A percentile compares a stretch with the other conserved stretches of the same genome.
These are phyloP conservation scores for Pseudonectria foliicola DNA, from an alignment of 2,329 filamentous ascomycete genomes.

Conservation along the genomic window DNA sequence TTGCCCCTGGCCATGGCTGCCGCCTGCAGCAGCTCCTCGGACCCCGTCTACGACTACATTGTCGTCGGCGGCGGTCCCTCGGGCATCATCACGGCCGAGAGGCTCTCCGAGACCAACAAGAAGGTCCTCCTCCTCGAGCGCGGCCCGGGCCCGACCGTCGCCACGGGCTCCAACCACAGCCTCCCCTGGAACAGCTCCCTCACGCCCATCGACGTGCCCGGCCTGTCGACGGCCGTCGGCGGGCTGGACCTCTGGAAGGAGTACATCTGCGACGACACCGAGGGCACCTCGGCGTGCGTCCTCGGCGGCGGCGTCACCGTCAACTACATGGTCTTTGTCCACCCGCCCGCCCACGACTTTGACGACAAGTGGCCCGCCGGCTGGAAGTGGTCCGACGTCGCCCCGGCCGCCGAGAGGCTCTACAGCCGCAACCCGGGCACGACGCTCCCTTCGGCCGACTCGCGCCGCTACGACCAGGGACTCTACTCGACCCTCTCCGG, in stretches of 20 bases:
- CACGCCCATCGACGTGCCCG: slow-evolving; percentile 64
- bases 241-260: slow-evolving; percentile 58
- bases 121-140: slow-evolving; percentile 57
- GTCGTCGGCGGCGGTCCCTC: slow-evolving; percentile 18
- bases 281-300: slow-evolving; percentile 48
- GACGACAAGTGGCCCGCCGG: slow-evolving; percentile 63
- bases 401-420: slow-evolving; percentile 49
- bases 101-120: slow-evolving; percentile 55
- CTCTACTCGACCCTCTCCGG: slow-evolving; percentile 54
- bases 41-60: slow-evolving; percentile 18
- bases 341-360: slow-evolving; percentile 58
- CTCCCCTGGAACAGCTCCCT: slow-evolving; percentile 55
- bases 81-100: slow-evolving; percentile 18
- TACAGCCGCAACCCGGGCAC: slow-evolving; percentile 48
- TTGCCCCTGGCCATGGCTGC: background rate
- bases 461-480: slow-evolving; percentile 57
- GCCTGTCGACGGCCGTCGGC: slow-evolving; percentile 47
- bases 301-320: slow-evolving; percentile 60
- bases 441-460: slow-evolving; percentile 56
- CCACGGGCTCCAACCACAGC: slow-evolving; percentile 54
- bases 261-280: slow-evolving; percentile 16
- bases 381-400: slow-evolving; percentile 55
- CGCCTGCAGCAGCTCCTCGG: background rate
- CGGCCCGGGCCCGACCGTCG: slow-evolving; percentile 51
- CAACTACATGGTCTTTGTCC: slow-evolving; percentile 63